Conservation (phyloP, 2,329 filamentous ascomycete genomes). For the Phialemoniopsis sp. region DNA sequence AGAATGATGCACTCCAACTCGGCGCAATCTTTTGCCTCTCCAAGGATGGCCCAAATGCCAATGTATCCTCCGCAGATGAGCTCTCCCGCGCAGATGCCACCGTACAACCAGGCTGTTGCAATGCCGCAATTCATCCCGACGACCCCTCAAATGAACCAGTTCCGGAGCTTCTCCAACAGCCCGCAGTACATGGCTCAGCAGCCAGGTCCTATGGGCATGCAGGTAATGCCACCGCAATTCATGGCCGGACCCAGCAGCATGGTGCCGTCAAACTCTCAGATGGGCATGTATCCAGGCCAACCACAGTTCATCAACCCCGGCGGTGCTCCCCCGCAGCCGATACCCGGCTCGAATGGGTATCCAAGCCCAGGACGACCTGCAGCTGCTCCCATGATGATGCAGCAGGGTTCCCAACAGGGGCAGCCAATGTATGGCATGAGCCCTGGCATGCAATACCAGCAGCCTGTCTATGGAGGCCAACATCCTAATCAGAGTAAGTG, state of each 20-base stretch:
- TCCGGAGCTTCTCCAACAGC: constrained; percentile 66
- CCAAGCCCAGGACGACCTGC: constrained; percentile 77
- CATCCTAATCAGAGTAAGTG: constrained; percentile 72
- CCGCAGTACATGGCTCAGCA: constrained; percentile 71
- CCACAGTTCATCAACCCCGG: constrained; percentile 58
- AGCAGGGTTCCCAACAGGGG: constrained; percentile 89
- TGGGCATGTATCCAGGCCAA: constrained; percentile 73
- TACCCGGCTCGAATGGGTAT: constrained; percentile 70
- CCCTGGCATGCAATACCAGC: constrained; percentile 68
- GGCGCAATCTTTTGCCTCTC: constrained; percentile 80
- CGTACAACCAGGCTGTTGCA: constrained; percentile 64
- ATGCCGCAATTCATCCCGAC: constrained; percentile 67
- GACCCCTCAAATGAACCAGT: constrained; percentile 66
- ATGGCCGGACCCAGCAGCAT: constrained; percentile 70
- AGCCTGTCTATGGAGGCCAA: constrained; percentile 67
- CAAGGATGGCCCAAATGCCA: constrained; percentile 67
- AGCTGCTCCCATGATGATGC: constrained; percentile 84
- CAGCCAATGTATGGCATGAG: constrained; percentile 76
- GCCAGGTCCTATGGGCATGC: constrained; percentile 64
- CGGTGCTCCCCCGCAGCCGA: constrained; percentile 43
- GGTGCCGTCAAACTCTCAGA: constrained; percentile 64
- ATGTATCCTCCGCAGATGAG: constrained; percentile 68
- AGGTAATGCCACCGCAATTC: constrained; percentile 84
- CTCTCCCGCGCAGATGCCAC: constrained; percentile 60
- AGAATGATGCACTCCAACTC: constrained; percentile 86